A percentile compares a stretch with the other conserved stretches of the same genome.
phyloP scores from a whole-genome alignment of 352 stramenopile genomes.

The Globisporangium spiculum region DNA sequence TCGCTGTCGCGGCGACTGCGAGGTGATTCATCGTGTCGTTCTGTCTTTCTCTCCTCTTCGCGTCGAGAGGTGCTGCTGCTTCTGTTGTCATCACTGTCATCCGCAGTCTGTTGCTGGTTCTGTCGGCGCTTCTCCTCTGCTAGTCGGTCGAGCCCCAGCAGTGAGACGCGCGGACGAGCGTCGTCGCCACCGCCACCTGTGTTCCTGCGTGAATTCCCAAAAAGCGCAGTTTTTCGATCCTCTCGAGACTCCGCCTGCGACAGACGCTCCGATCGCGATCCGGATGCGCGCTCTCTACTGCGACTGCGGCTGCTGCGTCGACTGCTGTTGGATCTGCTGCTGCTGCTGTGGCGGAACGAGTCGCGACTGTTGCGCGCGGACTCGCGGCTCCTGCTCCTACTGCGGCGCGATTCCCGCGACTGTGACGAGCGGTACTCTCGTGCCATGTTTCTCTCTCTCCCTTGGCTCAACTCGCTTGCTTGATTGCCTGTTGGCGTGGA shows the following conservation, averaged over 20 bases:
- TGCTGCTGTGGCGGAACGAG: constrained; percentile 3
- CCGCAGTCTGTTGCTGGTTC: constrained; percentile 9
- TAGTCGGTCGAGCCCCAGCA: constrained; percentile 59
- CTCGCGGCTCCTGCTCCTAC: constrained; percentile 24
- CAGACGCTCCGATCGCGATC: constrained; percentile 1
- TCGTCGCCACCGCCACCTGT: background rate
- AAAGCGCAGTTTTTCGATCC: constrained; percentile 23
- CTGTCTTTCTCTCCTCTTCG: background rate
- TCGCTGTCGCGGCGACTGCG: background rate
- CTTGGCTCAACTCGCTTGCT: background rate
- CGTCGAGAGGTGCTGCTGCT: background rate
- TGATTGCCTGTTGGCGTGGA: background rate
- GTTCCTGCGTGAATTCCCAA: constrained; percentile 20
- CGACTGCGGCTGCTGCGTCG: constrained; percentile 8
- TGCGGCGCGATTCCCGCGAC: constrained; percentile 13
- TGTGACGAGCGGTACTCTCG: constrained; percentile 15
- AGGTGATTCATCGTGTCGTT: background rate
- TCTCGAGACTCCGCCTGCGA: background rate
- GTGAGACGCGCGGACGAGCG: constrained; percentile 22
- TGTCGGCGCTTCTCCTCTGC: constrained; percentile 62
- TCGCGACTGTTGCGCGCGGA: constrained; percentile 16
- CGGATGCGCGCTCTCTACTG: constrained; percentile 9
- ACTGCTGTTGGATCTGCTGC: constrained; percentile 9
- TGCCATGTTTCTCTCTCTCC: constrained; percentile 15
- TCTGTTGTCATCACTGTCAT: background rate